Evolutionary conservation across 2,329 filamentous ascomycete species (phyloP).

Genomic region (Phyllosticta capitalensis): DNA sequence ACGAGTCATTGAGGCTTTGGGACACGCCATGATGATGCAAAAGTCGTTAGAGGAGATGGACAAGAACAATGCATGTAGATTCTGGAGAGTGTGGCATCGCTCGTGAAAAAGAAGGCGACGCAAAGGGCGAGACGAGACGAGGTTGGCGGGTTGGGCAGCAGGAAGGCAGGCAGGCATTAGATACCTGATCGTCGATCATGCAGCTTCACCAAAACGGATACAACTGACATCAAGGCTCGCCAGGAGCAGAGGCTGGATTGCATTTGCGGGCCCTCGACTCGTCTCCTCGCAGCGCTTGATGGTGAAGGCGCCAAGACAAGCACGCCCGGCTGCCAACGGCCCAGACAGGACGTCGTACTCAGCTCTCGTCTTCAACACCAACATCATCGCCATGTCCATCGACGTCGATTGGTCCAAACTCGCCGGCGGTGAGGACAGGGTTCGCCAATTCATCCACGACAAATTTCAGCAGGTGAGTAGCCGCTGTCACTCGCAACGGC

Average conservation of each 20-base stretch:
- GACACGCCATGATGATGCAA: neutral
- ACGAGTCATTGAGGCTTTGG: neutral
- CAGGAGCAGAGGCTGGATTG: slow-evolving; percentile 14
- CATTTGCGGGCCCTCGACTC: neutral
- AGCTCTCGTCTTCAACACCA: neutral
- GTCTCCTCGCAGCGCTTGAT: neutral
- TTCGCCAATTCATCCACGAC: slow-evolving; percentile 88
- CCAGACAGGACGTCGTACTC: slow-evolving; percentile 1
- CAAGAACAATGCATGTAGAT: neutral
- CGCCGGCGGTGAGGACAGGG: slow-evolving; percentile 76
- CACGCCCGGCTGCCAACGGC: neutral
- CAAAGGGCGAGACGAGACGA: neutral
- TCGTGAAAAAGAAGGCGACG: slow-evolving; percentile 1
- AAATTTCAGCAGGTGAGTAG: slow-evolving; percentile 67
- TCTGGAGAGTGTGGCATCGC: neutral
- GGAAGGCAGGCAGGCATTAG: slow-evolving; percentile 20
- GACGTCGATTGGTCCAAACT: slow-evolving; percentile 94
- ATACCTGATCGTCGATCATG: neutral
- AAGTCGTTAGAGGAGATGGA: neutral
- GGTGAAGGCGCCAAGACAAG: slow-evolving; percentile 5
- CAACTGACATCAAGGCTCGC: slow-evolving; percentile 20
- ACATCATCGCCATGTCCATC: slow-evolving; percentile 64
- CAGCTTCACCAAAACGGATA: slow-evolving; percentile 12
- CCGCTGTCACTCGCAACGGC: neutral
- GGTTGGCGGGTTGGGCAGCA: slow-evolving; percentile 26